Conservation (phyloP, 441 rosid genomes). For the Pelargonium australe region DNA sequence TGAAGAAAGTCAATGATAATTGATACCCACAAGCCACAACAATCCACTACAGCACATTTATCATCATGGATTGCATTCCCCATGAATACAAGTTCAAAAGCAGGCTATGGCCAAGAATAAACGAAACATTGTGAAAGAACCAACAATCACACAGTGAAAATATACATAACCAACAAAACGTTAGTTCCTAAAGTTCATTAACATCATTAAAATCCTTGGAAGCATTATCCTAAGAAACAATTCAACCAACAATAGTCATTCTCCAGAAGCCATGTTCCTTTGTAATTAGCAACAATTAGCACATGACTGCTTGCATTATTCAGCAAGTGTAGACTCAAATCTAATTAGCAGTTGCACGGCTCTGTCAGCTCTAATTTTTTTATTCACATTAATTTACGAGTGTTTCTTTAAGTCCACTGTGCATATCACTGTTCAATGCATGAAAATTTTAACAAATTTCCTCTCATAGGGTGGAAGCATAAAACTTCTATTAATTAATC, state of each 20-base stretch:
- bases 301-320: neutral
- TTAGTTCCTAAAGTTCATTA: neutral
- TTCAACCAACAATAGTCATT: neutral
- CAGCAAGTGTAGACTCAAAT: slow-evolving; percentile 1
- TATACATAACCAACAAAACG: slow-evolving; percentile 2
- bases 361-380: too few relatives aligned
- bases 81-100: neutral
- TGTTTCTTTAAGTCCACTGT: neutral
- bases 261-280: slow-evolving; percentile 1
- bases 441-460: neutral
- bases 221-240: neutral
- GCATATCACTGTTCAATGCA: slow-evolving; percentile 1
- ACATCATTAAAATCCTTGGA: neutral
- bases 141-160: neutral
- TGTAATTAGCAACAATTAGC: neutral
- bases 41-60: neutral
- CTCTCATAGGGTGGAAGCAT: neutral
- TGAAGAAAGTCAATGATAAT: neutral
- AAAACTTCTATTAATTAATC: slow-evolving; percentile 8
- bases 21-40: slow-evolving; percentile 6
- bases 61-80: slow-evolving; percentile 1
- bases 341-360: neutral
- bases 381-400: neutral
- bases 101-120: neutral
- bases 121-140: neutral